A percentile compares a stretch with the other conserved stretches of the same genome.
These are phyloP conservation scores for Solanum phureja DNA, from an alignment of 257 asterid species.

Conservation along the genomic window DNA sequence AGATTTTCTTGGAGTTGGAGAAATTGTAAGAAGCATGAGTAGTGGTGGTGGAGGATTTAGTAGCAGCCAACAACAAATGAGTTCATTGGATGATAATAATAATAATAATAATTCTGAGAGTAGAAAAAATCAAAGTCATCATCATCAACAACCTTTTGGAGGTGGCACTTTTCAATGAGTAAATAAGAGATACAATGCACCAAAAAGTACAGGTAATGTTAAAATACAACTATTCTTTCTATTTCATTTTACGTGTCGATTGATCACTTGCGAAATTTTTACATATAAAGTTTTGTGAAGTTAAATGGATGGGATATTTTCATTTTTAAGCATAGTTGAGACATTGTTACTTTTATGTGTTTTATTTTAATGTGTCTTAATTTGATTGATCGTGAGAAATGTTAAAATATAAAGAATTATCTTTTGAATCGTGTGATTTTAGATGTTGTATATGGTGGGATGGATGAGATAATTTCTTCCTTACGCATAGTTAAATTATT, in stretches of 20 bases:
- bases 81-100: slow-evolving; percentile 13
- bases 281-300: background rate
- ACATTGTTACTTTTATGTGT: background rate
- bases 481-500: background rate
- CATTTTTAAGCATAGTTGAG: background rate
- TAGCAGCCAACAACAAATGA: slow-evolving; percentile 3
- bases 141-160: slow-evolving; percentile 33
- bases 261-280: no score
- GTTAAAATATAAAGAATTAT: no score
- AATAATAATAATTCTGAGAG: slow-evolving; percentile 15
- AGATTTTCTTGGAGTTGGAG: slow-evolving; percentile 81
- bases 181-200: background rate
- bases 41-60: slow-evolving; percentile 6
- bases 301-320: background rate
- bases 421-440: background rate
- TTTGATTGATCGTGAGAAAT: no score
- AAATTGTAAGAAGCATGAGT: slow-evolving; percentile 42
- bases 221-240: background rate
- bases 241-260: background rate
- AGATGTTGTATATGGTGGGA: background rate
- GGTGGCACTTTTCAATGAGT: slow-evolving; percentile 22
- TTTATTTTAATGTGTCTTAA: background rate
- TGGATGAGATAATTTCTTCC: no score
- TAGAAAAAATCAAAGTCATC: slow-evolving; percentile 8
- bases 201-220: slow-evolving; percentile 6